A percentile compares a stretch with the other conserved stretches of the same genome.
These are phyloP conservation scores for Rhytidhysteron rufulum DNA, from an alignment of 2,329 filamentous ascomycete species.

Conservation along the genomic window DNA sequence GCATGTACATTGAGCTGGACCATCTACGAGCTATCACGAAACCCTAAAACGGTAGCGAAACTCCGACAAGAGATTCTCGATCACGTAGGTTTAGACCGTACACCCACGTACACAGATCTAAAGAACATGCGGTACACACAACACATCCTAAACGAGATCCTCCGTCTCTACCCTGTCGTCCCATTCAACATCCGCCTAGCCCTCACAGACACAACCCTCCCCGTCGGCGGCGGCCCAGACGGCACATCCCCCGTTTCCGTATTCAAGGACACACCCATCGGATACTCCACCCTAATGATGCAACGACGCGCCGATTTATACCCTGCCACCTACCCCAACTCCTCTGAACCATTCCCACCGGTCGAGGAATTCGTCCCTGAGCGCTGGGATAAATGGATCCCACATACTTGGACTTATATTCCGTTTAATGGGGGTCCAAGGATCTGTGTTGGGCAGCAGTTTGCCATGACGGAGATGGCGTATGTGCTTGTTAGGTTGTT, in stretches of 20 bases:
- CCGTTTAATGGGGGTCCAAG: slow-evolving; percentile 41
- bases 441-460: slow-evolving; percentile 51
- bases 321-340: slow-evolving; percentile 33
- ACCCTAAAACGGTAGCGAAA: slow-evolving; percentile 63
- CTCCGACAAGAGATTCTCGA: slow-evolving; percentile 70
- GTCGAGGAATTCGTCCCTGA: slow-evolving; percentile 45
- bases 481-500: slow-evolving; percentile 47
- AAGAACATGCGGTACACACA: slow-evolving; percentile 77
- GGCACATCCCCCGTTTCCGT: slow-evolving; percentile 44
- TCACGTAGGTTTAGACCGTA: slow-evolving; percentile 59
- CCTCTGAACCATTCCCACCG: slow-evolving; percentile 41
- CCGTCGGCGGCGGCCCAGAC: slow-evolving; percentile 44
- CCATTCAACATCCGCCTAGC: slow-evolving; percentile 49
- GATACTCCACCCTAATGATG: slow-evolving; percentile 46
- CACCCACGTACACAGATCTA: slow-evolving; percentile 70
- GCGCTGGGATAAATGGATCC: slow-evolving; percentile 48
- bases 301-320: slow-evolving; percentile 50
- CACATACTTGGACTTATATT: slow-evolving; percentile 44
- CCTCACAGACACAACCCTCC: slow-evolving; percentile 46
- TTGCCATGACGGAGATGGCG: slow-evolving; percentile 49
- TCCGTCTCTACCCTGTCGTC: slow-evolving; percentile 48
- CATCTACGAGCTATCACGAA: slow-evolving; percentile 74
- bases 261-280: slow-evolving; percentile 43
- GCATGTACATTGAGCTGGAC: slow-evolving; percentile 76
- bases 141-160: slow-evolving; percentile 40